Conservation (phyloP, 768 basidiomycete genomes). For the Kwoniella sp. region DNA sequence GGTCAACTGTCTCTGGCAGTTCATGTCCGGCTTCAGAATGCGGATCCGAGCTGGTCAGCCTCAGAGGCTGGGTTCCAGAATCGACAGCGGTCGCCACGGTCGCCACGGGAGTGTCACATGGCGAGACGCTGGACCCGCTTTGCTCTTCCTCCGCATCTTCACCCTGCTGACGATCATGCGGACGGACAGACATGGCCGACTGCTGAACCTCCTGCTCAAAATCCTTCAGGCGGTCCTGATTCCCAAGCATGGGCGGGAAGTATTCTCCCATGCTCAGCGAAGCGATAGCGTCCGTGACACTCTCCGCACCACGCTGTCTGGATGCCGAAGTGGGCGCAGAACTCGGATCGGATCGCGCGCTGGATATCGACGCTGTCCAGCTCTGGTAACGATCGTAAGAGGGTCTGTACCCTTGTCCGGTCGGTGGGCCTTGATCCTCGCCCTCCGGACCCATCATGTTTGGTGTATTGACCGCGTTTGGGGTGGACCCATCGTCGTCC, state of each 20-base stretch:
- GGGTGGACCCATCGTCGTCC: neutral
- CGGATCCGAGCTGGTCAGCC: neutral
- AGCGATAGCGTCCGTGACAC: conserved; percentile 33
- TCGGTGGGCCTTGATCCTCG: neutral
- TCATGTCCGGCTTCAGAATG: no score
- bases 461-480: conserved; percentile 5
- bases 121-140: no score
- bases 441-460: conserved; percentile 5
- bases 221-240: neutral
- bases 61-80: no score
- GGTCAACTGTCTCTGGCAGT: neutral
- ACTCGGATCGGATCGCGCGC: neutral
- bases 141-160: neutral
- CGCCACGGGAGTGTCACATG: neutral
- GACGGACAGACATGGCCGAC: neutral
- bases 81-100: neutral
- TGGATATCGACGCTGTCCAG: neutral
- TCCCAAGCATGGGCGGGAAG: conserved; percentile 19
- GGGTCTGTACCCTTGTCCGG: neutral
- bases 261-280: conserved; percentile 37
- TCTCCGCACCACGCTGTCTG: no score
- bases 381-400: no score
- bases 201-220: neutral
- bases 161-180: neutral
- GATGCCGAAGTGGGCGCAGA: no score